Evolutionary conservation across 1,284 basidiomycete species (phyloP), one percentile per base, ranked within the genome.

Genomic region (Salmacisia buchloeana): DNA sequence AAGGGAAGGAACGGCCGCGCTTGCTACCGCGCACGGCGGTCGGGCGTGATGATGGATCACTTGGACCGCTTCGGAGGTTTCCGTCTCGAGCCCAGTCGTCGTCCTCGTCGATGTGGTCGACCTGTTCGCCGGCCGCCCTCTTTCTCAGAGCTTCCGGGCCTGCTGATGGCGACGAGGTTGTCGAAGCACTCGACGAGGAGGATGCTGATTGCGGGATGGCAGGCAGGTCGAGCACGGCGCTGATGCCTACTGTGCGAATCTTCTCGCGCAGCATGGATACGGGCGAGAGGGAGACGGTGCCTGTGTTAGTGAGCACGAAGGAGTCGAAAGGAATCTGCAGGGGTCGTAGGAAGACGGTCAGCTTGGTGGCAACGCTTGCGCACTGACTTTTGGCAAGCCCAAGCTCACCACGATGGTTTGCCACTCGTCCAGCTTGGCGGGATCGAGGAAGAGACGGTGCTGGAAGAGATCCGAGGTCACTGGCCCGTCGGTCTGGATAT

Each of bases 231-330:
- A 79, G 66, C 7, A 76, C 62, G 3, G 68, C 73, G 7, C 90
- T 91, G 35, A 94, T 87, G 2, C 92, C 92, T 15, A 94, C 83
- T 15, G 88, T 90, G 60, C 88, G 84, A 13, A 94, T 82, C 62
- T 85, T 86, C 67, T 91, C 87, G 18, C 85, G 83, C 75, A 86
- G 85, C 88, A 94, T 92, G 59, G 80, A 81, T 38, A 92, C 85
- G 70, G 90, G 81, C 49, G 76, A 75, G 39, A 78, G 86, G 36
- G 85, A 82, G 52, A 92, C 81, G 74, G 90, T 86, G 2, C 92
- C 92, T 0, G 86, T 85, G 73, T 92, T 92, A 29, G 90, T 92
- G 57, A 91, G 83, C 18, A 91, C 86, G 75, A 94, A 94, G 68
- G 85, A 86, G 61, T 85, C 82, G 72, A 94, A 87, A 0, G 91